These are phyloP conservation scores for Dendrobium nobile DNA, from an alignment of 106 monocot genomes.

Conservation along the genomic window DNA sequence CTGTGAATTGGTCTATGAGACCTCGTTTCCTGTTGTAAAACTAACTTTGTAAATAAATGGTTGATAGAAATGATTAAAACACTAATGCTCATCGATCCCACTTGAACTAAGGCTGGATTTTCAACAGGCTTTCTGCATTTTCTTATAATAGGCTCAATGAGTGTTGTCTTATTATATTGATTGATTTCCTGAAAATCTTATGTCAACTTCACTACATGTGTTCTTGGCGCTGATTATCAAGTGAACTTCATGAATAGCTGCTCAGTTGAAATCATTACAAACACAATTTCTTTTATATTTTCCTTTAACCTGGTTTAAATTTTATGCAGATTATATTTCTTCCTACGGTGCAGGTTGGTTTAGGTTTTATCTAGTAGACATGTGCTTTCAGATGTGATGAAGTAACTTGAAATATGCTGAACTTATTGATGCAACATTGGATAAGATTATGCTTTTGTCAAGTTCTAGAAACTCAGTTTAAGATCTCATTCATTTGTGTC, in stretches of 20 bases:
- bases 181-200: neutral
- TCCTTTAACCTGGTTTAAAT: neutral
- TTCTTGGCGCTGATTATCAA: neutral
- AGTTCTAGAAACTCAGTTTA: neutral
- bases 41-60: slow-evolving; percentile 1
- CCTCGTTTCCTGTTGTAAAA: neutral
- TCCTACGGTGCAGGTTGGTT: neutral
- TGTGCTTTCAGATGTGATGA: neutral
- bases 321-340: neutral
- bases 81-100: neutral
- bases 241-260: neutral
- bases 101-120: neutral
- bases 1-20: neutral
- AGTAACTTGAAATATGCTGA: neutral
- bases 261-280: neutral
- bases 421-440: neutral
- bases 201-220: neutral
- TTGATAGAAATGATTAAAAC: slow-evolving; percentile 4
- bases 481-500: neutral
- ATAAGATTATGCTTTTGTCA: neutral
- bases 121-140: neutral
- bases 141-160: neutral
- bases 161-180: neutral
- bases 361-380: neutral
- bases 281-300: neutral